Evolutionary conservation across 805 yeast genomes (phyloP).

Genomic region (Ogataea paradorogensis): DNA sequence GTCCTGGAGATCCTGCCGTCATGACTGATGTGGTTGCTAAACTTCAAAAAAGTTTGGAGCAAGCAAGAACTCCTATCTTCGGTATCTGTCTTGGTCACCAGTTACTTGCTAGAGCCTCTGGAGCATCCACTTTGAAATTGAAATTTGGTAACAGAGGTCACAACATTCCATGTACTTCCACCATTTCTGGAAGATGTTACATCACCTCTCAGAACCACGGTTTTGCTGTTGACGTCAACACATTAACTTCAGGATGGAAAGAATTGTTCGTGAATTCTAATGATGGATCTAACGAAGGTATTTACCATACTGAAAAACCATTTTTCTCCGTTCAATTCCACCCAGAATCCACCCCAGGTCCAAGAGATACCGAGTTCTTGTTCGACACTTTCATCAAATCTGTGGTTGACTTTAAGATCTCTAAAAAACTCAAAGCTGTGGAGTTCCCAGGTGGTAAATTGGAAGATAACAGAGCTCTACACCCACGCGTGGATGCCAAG

Average conservation of each 20-base stretch:
- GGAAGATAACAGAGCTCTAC: slow-evolving; percentile 69
- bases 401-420: slow-evolving; percentile 60
- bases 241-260: slow-evolving; percentile 81
- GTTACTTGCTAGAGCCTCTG: slow-evolving; percentile 89
- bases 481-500: slow-evolving; percentile 80
- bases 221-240: slow-evolving; percentile 84
- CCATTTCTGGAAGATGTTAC: slow-evolving; percentile 89
- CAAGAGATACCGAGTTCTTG: slow-evolving; percentile 96
- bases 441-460: slow-evolving; percentile 86
- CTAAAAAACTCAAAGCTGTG: slow-evolving; percentile 63
- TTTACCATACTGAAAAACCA: slow-evolving; percentile 83
- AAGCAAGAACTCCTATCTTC: slow-evolving; percentile 81
- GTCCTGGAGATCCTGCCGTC: slow-evolving; percentile 98
- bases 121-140: slow-evolving; percentile 87
- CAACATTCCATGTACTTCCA: slow-evolving; percentile 88
- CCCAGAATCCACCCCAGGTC: slow-evolving; percentile 99
- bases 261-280: slow-evolving; percentile 94
- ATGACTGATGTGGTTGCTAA: slow-evolving; percentile 65
- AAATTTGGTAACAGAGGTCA: slow-evolving; percentile 99
- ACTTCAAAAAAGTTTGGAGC: slow-evolving; percentile 54
- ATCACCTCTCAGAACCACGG: slow-evolving; percentile 99
- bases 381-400: slow-evolving; percentile 89
- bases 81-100: slow-evolving; percentile 99
- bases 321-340: slow-evolving; percentile 98
- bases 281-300: slow-evolving; percentile 98